Evolutionary conservation across 805 yeast genomes (phyloP), one percentile per base, ranked within the genome.

Genomic region (Metschnikowia amazonensis): DNA sequence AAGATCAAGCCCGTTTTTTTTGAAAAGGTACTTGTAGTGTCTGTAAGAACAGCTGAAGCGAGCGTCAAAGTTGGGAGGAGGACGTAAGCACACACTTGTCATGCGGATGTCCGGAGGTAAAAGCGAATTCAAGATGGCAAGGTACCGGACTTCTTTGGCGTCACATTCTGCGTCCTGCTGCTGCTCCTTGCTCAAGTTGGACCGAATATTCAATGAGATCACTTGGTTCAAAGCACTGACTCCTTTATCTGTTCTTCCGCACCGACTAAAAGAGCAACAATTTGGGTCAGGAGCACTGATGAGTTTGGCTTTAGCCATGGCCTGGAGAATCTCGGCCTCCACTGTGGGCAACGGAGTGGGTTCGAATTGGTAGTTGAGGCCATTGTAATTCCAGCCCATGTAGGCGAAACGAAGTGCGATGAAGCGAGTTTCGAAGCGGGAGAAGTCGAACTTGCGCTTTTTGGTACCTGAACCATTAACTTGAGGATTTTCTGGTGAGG

Each of bases 221-320:
- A 94, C 98, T 64, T 94, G 99, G 52, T 88, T 86, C 84, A 94
- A 79, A 0, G 99, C 99, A 68, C 96, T 87, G 11, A 92, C 98
- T n/a, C 97, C 98, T 53, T 80, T 81, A 59, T 92, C 98, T 0
- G 98, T 92, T 58, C 98, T 74, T 0, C 98, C 98, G 67, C 98
- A 94, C 51, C 97, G 71, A 53, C 95, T 85, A 62, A 90, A 89
- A 11, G 77, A 74, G 59, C 83, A 86, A 1, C 79, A 81, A 6
- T 68, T 68, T 0, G 89, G 83, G 17, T 79, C 82, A 18, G 75
- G 56, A 1, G 80, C 70, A 8, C 80, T 75, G 9, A 94, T 80
- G 49, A 94, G 63, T 52, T 76, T 81, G 24, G 92, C 80, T 50
- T 74, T 79, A 39, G 73, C 67, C 64, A 94, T 62, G 0, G 95